Conservation (phyloP, 257 asterid genomes). For the Galeopsis tetrahit region DNA sequence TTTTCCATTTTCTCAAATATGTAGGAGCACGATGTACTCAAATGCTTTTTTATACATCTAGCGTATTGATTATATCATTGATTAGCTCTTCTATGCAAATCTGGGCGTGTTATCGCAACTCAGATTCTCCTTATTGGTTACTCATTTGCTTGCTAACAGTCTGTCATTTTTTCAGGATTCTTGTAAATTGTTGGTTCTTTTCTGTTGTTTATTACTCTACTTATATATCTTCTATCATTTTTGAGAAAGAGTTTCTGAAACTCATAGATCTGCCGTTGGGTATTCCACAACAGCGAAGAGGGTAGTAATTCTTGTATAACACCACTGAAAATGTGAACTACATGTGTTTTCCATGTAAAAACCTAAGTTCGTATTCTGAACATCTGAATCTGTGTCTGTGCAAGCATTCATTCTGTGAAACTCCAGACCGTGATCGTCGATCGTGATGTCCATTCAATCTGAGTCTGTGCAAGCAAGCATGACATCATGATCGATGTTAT, state of each 20-base stretch:
- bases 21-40: conserved; percentile 16
- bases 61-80: conserved; percentile 12
- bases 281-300: neutral
- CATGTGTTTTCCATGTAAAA: neutral
- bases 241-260: neutral
- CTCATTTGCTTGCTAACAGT: conserved; percentile 3
- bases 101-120: neutral
- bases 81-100: conserved; percentile 17
- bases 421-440: too few species aligned
- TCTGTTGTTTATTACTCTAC: conserved; percentile 9
- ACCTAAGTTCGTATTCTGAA: neutral
- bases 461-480: neutral
- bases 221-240: neutral
- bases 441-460: too few species aligned
- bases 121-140: neutral
- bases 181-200: neutral
- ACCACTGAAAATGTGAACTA: neutral
- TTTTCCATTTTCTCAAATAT: conserved; percentile 16
- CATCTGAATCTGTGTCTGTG: neutral
- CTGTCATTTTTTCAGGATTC: neutral
- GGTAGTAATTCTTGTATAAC: neutral
- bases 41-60: conserved; percentile 5
- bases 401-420: too few species aligned
- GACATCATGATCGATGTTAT: neutral
- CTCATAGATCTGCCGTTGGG: neutral